Evolutionary conservation across 192 early-diverging fungal genomes (phyloP).

Genomic region (Backusella liffmaniae): DNA sequence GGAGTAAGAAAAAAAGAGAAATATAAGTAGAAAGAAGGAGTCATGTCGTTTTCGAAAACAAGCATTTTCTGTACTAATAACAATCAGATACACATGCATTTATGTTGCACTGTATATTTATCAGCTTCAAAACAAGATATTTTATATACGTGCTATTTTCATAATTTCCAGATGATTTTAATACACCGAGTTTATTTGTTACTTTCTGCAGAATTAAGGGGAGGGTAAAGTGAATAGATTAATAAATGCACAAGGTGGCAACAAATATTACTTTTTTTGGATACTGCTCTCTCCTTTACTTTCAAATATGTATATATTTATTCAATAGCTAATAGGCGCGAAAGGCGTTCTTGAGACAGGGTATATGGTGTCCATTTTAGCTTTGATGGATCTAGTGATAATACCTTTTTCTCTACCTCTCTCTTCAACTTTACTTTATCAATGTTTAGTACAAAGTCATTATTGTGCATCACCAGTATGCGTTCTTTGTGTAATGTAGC

Average conservation of each 20-base stretch:
- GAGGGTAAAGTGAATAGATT: neutral
- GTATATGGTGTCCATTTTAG: conserved; percentile 1
- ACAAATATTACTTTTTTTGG: neutral
- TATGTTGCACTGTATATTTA: neutral
- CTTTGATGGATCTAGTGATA: neutral
- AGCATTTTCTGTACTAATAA: neutral
- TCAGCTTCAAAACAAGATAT: too few relatives aligned
- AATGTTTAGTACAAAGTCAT: neutral
- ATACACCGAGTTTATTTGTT: neutral
- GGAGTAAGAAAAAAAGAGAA: too few relatives aligned
- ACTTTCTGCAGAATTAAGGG: neutral
- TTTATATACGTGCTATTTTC: too few relatives aligned
- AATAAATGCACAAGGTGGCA: neutral
- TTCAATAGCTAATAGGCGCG: neutral
- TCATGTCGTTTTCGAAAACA: neutral
- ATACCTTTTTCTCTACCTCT: neutral
- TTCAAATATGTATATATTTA: neutral
- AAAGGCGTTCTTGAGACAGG: conserved; percentile 7
- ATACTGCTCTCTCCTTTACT: neutral
- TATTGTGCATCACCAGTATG: conserved; percentile 33
- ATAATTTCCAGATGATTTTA: neutral
- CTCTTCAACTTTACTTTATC: neutral
- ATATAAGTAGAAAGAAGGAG: too few relatives aligned
- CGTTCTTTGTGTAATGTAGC: conserved; percentile 63
- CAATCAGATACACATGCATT: neutral